Base-by-base conservation (phyloP, 495 filamentous ascomycete species). In the Neurospora terricola region DNA sequence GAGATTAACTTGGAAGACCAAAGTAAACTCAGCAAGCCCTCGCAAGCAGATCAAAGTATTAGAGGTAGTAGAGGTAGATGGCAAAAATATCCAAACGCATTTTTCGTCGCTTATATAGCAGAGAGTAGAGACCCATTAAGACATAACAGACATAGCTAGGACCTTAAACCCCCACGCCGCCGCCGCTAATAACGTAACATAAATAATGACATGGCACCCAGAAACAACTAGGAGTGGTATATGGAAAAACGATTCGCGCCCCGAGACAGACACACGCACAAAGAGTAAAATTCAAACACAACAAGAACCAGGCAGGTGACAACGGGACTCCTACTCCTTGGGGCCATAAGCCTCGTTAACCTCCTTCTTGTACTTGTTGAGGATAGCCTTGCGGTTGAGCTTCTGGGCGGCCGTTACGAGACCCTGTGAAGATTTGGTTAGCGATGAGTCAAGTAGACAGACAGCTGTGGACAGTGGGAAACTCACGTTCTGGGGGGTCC, bases 401-500 rank as follows among this genome's bases (percentile, higher is more conserved):
- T 93, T 94, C 81, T 92, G 90, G n/a, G 91, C 91, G 5, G 90
- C 90, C 8, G 91, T 93, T 14, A 90, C 87, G 23, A 93, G 78
- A 72, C 82, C 81, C 91, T 93, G 74, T n/a, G 69, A 59, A 1
- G n/a, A 38, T 12, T 16, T 10, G 70, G 73, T 84, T 77, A 83
- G 79, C 73, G 72, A 72, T 72, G 37, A 62, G 70, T 66, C 40
- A 11, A 43, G 12, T n/a, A 21, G n/a, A 69, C 18, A 38, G 12
- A 30, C 10, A 73, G 9, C 66, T 73, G 2, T 42, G 4, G 62
- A 40, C 9, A 21, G 38, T 37, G 39, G 12, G 12, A 73, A 71
- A 87, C 94, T 90, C 86, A 97, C 95, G 83, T 97, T 98, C 71
- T 96, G 92, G 70, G 96, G 92, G 36, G 92, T 98, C 96, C 96